Base-by-base conservation (phyloP, 371 early-diverging fungal genomes). In the Mucor piriformis region DNA sequence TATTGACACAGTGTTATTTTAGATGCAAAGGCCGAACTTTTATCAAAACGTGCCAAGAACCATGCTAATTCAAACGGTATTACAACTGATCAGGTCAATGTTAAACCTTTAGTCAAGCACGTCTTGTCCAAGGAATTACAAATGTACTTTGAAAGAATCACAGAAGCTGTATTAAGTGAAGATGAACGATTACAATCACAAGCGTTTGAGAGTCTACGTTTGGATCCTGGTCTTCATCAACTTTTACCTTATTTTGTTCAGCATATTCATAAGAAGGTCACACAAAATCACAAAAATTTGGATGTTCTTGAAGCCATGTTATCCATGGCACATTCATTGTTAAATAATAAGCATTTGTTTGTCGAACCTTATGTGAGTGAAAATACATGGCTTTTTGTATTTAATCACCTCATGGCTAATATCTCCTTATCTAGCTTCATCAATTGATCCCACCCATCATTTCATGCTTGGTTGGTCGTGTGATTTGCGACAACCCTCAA, bases 241-340 rank as follows among this genome's bases (percentile, higher is more conserved):
- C 83, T 99, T 18, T 79, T 99, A 18, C 99, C 99, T 0, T 99
- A 99, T 77, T 97, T 99, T 84, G 89, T 98, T 20, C 93, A 97
- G 68, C 95, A 95, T 61, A 91, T 98, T 53, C 90, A 92, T 27
- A 95, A 96, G 62, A 88, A 92, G 64, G 84, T 93, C 29, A 89
- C 91, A 27, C 86, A 91, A 67, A 91, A 92, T 64, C 79, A 91
- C 34, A 81, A 86, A 62, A 85, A 91, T 62, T 68, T 95, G 51
- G 81, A 77, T 12, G 69, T 86, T 0, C 67, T 94, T 10, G 83
- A 83, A 43, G 80, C 88, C 6, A 90, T 95, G 81, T 79, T 99
- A 69, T 84, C 88, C 0, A 88, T 97, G 77, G 88, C 93, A 6
- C 76, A 88, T 25, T 89, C 95, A 0, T 63, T 99, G 27, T 74